Conservation (phyloP, 176 grass and related monocot species). For the Hyparrhenia diplandra region DNA sequence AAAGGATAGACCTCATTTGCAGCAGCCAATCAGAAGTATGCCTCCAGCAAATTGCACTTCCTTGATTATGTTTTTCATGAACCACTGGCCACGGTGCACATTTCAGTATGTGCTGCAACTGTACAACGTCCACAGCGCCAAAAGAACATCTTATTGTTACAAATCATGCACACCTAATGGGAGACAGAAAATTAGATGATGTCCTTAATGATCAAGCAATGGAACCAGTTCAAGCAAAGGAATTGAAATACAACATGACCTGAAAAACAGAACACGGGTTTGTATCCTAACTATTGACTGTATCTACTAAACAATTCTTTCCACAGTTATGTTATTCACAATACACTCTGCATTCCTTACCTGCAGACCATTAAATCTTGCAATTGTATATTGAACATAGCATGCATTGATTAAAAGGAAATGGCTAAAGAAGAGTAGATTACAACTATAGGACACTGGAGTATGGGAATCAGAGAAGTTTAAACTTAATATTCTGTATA, state of each 20-base stretch:
- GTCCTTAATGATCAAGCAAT: constrained; percentile 3
- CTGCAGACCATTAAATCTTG: constrained; percentile 1
- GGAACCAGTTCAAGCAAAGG: background rate
- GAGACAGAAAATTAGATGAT: constrained; percentile 29
- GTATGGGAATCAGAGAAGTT: background rate
- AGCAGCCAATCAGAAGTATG: constrained; percentile 61
- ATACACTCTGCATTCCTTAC: background rate
- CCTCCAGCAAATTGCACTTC: constrained; percentile 62
- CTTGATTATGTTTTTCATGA: constrained; percentile 44
- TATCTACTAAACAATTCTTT: background rate
- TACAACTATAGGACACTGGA: background rate
- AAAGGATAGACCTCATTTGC: constrained; percentile 66
- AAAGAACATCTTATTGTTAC: constrained; percentile 70
- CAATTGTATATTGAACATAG: background rate
- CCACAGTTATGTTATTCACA: background rate
- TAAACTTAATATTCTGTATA: background rate
- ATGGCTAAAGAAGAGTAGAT: constrained; percentile 2
- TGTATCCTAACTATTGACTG: background rate
- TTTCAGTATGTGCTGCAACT: constrained; percentile 75
- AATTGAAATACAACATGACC: background rate
- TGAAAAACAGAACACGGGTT: background rate
- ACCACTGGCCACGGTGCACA: constrained; percentile 79
- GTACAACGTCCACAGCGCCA: constrained; percentile 85
- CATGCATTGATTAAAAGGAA: constrained; percentile 4
- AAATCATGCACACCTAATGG: constrained; percentile 63